Evolutionary conservation across 1,284 basidiomycete species (phyloP), one percentile per base, ranked within the genome.

Genomic region (Trichosporon ovoides): DNA sequence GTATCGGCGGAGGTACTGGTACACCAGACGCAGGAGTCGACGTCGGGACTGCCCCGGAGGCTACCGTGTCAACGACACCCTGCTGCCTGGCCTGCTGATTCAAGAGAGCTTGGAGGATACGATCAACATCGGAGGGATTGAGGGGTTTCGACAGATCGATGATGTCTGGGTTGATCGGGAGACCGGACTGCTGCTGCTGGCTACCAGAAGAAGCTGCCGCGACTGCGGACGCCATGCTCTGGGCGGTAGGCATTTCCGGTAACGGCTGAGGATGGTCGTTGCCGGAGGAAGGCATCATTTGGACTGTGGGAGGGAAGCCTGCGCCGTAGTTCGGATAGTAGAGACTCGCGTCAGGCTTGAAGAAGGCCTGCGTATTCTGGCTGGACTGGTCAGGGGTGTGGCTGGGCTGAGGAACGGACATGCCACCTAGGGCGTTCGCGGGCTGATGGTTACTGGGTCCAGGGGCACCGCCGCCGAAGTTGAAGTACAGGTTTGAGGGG

Each of bases 111-210:
- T 65, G 60, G 53, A 76, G 63, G 50, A 76, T 76, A 35, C 69
- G 68, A 38, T 69, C 66, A 6, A 74, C 62, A 37, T 71, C 70
- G 9, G 56, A 57, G 11, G 72, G 62, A 64, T 76, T 68, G 36
- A 76, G 66, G 2, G 74, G 74, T 58, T 76, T 74, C 3, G 72
- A 73, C 10, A 76, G 60, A 49, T 76, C 74, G 54, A 76, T 72
- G 16, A 76, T 57, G 49, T 76, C 64, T 3, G 69, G 65, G 55
- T 66, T 65, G n/a, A 11, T 4, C 37, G 28, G 38, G 18, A 20
- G 28, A 33, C 20, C 38, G 7, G 50, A 7, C 7, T 10, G 19
- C 11, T 28, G 18, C 13, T 6, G 14, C 11, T n/a, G n/a, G n/a
- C n/a, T n/a, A n/a, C n/a, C n/a, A n/a, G n/a, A n/a, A n/a, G n/a